Evolutionary conservation across 2,329 filamentous ascomycete genomes (phyloP), one percentile per base, ranked within the genome.

Genomic region (Periconia digitata): DNA sequence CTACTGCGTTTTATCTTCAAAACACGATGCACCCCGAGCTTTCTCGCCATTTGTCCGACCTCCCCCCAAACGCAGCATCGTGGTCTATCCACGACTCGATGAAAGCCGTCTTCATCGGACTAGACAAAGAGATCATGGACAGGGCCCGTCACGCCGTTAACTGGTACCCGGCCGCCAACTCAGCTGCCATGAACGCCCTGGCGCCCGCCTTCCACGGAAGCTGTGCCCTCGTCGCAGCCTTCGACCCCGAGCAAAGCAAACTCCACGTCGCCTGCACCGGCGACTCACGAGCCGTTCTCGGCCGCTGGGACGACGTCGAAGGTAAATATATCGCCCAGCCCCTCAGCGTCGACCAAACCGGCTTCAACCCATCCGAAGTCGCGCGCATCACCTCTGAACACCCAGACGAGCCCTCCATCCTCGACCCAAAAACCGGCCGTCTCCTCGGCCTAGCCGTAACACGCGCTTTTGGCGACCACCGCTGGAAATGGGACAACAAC

Each of bases 201-300:
- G 60, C 62, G 0, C 66, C 72, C 24, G 75, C 72, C 1, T 72
- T 74, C 43, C 70, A 77, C 1, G 85, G 85, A 5, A 86, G 83
- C 3, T 87, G 84, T 54, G 85, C 85, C 10, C 71, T 87, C 1
- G 72, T 89, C 1, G 76, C 84, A 0, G 69, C 86, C 1, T 87
- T 82, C 59, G 84, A 89, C 51, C 76, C 82, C 0, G 49, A 57
- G 0, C 72, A 73, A 1, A 73, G 74, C 5, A 80, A 73, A 0
- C 69, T 89, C 0, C 79, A 81, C 20, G 83, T 86, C 2, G 86
- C 86, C 0, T 85, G 83, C 52, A 81, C 81, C 0, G 86, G 86
- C 0, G 85, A 89, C 68, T 87, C 83, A 1, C 78, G 85, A 29
- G 85, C 85, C 10, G 83, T 88, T 0, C 74, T 87, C 0, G 85